Conservation (phyloP, 352 stramenopile species). For the Phytophthora aleatoria region DNA sequence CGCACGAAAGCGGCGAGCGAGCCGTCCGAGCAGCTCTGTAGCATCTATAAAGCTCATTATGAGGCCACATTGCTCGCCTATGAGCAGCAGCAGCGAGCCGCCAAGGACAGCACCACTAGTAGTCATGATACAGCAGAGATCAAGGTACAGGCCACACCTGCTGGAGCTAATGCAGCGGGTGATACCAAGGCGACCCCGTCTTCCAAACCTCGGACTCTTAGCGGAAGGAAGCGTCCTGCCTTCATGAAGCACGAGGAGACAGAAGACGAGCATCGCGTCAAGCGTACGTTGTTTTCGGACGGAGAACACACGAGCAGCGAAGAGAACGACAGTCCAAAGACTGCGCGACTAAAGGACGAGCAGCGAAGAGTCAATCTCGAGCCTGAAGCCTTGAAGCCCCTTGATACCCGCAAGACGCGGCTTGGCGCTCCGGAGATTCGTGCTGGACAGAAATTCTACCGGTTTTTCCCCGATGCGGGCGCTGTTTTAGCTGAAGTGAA, state of each 20-base stretch:
- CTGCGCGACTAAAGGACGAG: constrained; percentile 4
- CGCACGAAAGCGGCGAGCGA: constrained; percentile 55
- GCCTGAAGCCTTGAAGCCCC: constrained; percentile 53
- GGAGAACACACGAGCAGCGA: constrained; percentile 58
- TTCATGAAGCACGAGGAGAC: constrained; percentile 13
- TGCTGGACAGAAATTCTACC: constrained; percentile 75
- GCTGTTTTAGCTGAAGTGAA: constrained; percentile 71
- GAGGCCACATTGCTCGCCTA: constrained; percentile 55
- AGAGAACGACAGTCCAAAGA: constrained; percentile 47
- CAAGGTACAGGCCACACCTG: constrained; percentile 23
- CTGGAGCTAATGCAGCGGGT: constrained; percentile 2
- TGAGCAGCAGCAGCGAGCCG: constrained; percentile 43
- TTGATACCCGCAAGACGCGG: constrained; percentile 49
- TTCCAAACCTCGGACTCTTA: constrained; percentile 56
- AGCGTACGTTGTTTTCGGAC: constrained; percentile 71
- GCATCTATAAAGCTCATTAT: constrained; percentile 62
- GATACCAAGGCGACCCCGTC: constrained; percentile 45
- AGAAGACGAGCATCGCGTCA: constrained; percentile 42
- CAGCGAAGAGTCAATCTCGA: constrained; percentile 33
- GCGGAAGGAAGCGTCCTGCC: constrained; percentile 39
- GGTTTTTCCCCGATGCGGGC: constrained; percentile 64
- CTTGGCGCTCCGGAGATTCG: constrained; percentile 60
- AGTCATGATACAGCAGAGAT: constrained; percentile 4
- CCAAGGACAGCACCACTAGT: constrained; percentile 1
- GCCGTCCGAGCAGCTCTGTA: constrained; percentile 53